Percentiles rank a stretch among this genome's conserved stretches.
Evolutionary conservation across 306 rosid genomes (phyloP).

Genomic region (Hippophae tibetana): DNA sequence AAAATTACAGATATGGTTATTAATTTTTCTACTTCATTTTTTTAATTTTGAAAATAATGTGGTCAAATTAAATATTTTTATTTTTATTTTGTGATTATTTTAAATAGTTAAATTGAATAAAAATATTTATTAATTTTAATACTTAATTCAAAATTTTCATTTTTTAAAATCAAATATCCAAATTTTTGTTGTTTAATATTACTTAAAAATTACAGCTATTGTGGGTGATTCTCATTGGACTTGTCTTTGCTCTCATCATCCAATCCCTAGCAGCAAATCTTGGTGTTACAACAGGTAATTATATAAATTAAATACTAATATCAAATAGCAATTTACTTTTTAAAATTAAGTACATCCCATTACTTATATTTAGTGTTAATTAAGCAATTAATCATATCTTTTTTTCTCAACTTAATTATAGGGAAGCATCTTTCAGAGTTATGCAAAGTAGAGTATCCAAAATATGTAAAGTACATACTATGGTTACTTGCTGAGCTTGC

Average conservation of each 20-base stretch:
- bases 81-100: too few relatives aligned
- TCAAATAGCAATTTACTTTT: background rate
- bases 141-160: too few relatives aligned
- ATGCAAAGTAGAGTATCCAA: slow-evolving; percentile 73
- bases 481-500: slow-evolving; percentile 82
- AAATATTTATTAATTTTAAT: too few relatives aligned
- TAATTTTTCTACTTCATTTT: too few relatives aligned
- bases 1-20: too few relatives aligned
- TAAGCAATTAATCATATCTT: background rate
- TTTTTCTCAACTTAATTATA: slow-evolving; percentile 15
- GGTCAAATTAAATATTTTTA: too few relatives aligned
- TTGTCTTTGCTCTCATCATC: slow-evolving; percentile 71
- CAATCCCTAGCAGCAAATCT: slow-evolving; percentile 91
- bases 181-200: background rate
- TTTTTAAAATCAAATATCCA: too few relatives aligned
- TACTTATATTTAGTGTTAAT: background rate
- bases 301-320: background rate
- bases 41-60: too few relatives aligned
- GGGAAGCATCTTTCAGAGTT: slow-evolving; percentile 84
- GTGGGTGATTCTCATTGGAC: slow-evolving; percentile 79
- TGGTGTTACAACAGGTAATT: slow-evolving; percentile 65
- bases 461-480: slow-evolving; percentile 49
- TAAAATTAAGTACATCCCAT: background rate
- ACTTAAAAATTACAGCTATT: slow-evolving; percentile 41
- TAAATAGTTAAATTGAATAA: too few relatives aligned